Percentiles rank a stretch among this genome's conserved stretches.
These are phyloP conservation scores for Macroventuria anomochaeta DNA, from an alignment of 2,329 filamentous ascomycete genomes.

Conservation along the genomic window DNA sequence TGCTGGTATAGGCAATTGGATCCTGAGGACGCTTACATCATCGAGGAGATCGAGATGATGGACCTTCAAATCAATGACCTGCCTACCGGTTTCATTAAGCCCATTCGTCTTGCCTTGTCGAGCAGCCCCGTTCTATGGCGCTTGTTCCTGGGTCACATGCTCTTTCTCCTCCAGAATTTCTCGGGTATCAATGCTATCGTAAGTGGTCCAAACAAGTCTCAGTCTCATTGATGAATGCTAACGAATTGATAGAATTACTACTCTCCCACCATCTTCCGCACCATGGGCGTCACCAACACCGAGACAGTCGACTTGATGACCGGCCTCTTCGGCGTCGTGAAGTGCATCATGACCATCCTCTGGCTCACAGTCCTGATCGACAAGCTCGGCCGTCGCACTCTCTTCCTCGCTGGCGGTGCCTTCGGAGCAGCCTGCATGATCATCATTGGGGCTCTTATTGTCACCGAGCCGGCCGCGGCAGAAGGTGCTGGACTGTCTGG, in stretches of 20 bases:
- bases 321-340: slow-evolving; percentile 75
- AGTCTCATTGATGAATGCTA: neutral
- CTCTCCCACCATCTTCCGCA: slow-evolving; percentile 72
- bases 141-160: slow-evolving; percentile 73
- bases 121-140: slow-evolving; percentile 67
- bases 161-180: slow-evolving; percentile 85
- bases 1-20: slow-evolving; percentile 70
- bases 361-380: slow-evolving; percentile 76
- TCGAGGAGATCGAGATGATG: slow-evolving; percentile 75
- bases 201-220: neutral
- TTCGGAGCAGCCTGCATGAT: slow-evolving; percentile 69
- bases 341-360: slow-evolving; percentile 70
- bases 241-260: slow-evolving; percentile 66
- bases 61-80: slow-evolving; percentile 73
- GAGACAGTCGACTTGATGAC: slow-evolving; percentile 71
- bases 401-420: slow-evolving; percentile 69
- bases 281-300: slow-evolving; percentile 66
- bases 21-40: slow-evolving; percentile 68
- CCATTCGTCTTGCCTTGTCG: slow-evolving; percentile 32
- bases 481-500: slow-evolving; percentile 43
- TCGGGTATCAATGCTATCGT: slow-evolving; percentile 72
- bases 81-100: slow-evolving; percentile 75
- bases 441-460: slow-evolving; percentile 67
- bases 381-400: slow-evolving; percentile 64
- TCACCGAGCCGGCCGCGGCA: slow-evolving; percentile 53